A percentile compares a stretch with the other conserved stretches of the same genome.
These are phyloP conservation scores for Suillus hirtellus DNA, from an alignment of 768 basidiomycete genomes.

Conservation along the genomic window DNA sequence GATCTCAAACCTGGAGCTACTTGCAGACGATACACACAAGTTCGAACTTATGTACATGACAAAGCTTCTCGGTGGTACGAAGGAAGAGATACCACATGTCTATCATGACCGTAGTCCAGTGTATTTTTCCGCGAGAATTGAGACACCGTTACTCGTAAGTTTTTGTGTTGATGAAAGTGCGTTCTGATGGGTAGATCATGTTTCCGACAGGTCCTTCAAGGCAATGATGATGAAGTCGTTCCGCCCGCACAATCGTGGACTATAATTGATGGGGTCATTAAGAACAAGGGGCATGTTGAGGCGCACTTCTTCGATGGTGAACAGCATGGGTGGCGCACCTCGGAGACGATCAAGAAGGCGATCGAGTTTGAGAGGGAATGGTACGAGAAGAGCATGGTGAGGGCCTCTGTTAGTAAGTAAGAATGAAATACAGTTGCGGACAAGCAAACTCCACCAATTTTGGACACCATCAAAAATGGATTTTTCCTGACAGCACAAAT, in stretches of 20 bases:
- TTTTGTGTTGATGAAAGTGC: conserved; percentile 33
- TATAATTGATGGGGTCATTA: conserved; percentile 1
- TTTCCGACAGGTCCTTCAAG: conserved; percentile 62
- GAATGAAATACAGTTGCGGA: too few relatives aligned
- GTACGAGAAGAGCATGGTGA: conserved; percentile 29
- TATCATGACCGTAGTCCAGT: conserved; percentile 65
- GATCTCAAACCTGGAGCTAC: conserved; percentile 57
- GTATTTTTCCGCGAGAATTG: conserved; percentile 60
- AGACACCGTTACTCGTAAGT: conserved; percentile 61
- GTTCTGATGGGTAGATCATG: conserved; percentile 12
- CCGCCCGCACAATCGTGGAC: conserved; percentile 58
- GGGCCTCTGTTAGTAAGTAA: background rate
- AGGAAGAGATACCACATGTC: conserved; percentile 52
- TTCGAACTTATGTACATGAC: conserved; percentile 61
- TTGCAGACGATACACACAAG: conserved; percentile 71
- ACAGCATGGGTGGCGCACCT: conserved; percentile 43
- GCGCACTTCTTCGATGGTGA: conserved; percentile 44
- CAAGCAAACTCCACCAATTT: too few relatives aligned
- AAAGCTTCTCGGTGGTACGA: conserved; percentile 64
- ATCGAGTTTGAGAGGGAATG: conserved; percentile 36
- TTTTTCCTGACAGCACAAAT: too few relatives aligned
- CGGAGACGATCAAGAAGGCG: conserved; percentile 36
- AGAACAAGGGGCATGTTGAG: conserved; percentile 25
- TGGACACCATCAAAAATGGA: too few relatives aligned
- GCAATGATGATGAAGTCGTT: conserved; percentile 61